These are phyloP conservation scores for Umbellularia californica DNA, from an alignment of 164 flowering plant species.

Conservation along the genomic window DNA sequence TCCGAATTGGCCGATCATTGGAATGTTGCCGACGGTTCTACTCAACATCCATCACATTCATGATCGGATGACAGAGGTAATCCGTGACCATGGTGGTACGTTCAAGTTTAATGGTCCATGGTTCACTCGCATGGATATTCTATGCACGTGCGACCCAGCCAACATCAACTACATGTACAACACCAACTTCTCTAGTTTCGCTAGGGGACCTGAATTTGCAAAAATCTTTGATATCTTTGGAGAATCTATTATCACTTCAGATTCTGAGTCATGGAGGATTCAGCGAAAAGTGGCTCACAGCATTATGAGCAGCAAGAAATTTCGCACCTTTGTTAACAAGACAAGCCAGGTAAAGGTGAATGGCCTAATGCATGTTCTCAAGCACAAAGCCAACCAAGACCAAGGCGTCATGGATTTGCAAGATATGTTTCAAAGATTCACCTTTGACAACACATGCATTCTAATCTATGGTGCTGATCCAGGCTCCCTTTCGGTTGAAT, in stretches of 20 bases:
- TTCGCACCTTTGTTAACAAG: not conserved
- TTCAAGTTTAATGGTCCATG: constrained; percentile 22
- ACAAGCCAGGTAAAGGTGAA: constrained; percentile 1
- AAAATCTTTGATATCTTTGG: constrained; percentile 39
- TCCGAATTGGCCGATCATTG: constrained; percentile 16
- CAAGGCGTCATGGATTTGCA: constrained; percentile 20
- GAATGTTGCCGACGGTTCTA: constrained; percentile 18
- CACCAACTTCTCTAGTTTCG: constrained; percentile 33
- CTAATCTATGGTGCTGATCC: constrained; percentile 13
- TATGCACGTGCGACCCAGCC: constrained; percentile 26
- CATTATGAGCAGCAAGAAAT: not conserved
- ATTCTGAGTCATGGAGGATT: constrained; percentile 14
- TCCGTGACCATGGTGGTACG: constrained; percentile 12
- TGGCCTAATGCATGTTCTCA: constrained; percentile 14
- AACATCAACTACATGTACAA: constrained; percentile 28
- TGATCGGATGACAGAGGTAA: constrained; percentile 2
- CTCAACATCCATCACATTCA: constrained; percentile 16
- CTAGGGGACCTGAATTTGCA: constrained; percentile 33
- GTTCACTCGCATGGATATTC: constrained; percentile 21
- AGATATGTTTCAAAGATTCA: constrained; percentile 27
- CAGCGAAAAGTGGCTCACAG: constrained; percentile 14
- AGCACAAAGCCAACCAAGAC: not conserved
- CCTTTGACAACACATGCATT: constrained; percentile 20
- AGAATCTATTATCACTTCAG: constrained; percentile 41
- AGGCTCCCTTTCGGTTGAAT: constrained; percentile 10